A percentile compares a stretch with the other conserved stretches of the same genome.
Conservation (phyloP, 176 grass and related monocot genomes). For the bread wheat (Triticum aestivum) region IWGSC_CS_RefSeq_v2.1 NC_057802.1:444621198-444621697, state of each 20-base stretch:
- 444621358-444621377: not conserved
- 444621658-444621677: not conserved
- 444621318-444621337: not conserved
- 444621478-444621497: slow-evolving; percentile 52
- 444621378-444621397: not conserved
- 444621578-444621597: slow-evolving; percentile 38
- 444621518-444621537: slow-evolving; percentile 36
- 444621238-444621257: too few species aligned
- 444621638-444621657: not conserved
- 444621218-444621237: too few species aligned
- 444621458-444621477: not conserved
- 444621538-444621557: slow-evolving; percentile 57
- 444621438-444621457: not conserved
- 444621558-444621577: slow-evolving; percentile 58
- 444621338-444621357: not conserved
- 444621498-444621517: slow-evolving; percentile 63
- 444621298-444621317: too few species aligned
- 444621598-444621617: not conserved
- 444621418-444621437: not conserved
- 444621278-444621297: too few species aligned
- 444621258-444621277: too few species aligned
- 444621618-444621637: not conserved
- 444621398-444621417: not conserved
- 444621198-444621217: too few species aligned
- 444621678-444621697: not conserved